A percentile compares a stretch with the other conserved stretches of the same genome.
phyloP scores from a whole-genome alignment of 1,284 basidiomycete genomes.

The Leccinum subrobustum region DNA sequence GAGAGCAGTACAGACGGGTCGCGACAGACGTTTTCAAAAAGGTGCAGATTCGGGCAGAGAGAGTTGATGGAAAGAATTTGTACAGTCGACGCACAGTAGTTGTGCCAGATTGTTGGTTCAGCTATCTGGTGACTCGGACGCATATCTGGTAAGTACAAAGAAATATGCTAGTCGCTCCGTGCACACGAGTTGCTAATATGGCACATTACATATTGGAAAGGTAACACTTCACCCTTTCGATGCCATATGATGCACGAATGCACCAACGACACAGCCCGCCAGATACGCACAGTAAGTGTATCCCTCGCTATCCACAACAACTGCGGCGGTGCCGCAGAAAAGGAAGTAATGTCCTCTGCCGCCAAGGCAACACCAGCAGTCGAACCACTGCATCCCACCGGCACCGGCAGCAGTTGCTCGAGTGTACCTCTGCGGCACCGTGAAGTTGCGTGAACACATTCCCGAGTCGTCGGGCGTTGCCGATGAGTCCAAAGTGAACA shows the following conservation, averaged over 20 bases:
- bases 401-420: background rate
- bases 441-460: background rate
- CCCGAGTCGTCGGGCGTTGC: background rate
- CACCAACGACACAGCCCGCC: conserved; percentile 28
- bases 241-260: conserved; percentile 26
- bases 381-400: background rate
- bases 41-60: too few species aligned
- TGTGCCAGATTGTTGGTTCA: background rate
- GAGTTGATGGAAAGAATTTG: too few species aligned
- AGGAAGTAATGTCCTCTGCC: too few species aligned
- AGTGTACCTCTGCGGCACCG: background rate
- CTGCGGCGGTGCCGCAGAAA: background rate
- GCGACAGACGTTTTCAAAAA: too few species aligned
- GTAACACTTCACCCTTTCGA: conserved; percentile 32
- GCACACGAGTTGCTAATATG: background rate
- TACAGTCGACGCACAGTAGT: too few species aligned
- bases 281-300: conserved; percentile 25
- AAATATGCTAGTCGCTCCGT: too few species aligned
- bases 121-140: too few species aligned
- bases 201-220: conserved; percentile 15
- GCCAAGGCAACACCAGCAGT: conserved; percentile 3
- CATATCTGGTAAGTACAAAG: too few species aligned
- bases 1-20: too few species aligned
- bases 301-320: conserved; percentile 15
- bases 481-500: background rate